phyloP scores from a whole-genome alignment of 1,284 basidiomycete species.

The Coniophora puteana region DNA sequence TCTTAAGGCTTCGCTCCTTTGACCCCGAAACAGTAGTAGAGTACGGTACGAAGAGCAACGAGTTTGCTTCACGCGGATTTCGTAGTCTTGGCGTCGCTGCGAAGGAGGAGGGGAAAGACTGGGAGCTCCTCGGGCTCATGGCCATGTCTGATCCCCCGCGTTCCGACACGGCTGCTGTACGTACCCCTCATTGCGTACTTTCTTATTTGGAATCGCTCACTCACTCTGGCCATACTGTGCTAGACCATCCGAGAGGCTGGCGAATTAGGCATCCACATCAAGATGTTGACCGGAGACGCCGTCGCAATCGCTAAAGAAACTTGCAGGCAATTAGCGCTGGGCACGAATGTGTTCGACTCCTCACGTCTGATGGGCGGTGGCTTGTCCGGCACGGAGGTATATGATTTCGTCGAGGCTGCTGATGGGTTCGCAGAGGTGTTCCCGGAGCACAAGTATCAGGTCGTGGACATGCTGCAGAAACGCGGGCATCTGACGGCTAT shows the following conservation, averaged over 20 bases:
- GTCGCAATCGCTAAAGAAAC: constrained; percentile 55
- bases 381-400: constrained; percentile 48
- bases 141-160: constrained; percentile 49
- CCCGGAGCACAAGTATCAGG: constrained; percentile 41
- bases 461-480: constrained; percentile 49
- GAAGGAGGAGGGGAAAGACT: constrained; percentile 42
- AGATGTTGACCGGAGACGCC: constrained; percentile 58
- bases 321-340: constrained; percentile 33
- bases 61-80: constrained; percentile 48
- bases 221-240: no score
- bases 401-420: constrained; percentile 49
- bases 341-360: constrained; percentile 52
- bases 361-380: constrained; percentile 48
- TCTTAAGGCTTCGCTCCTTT: constrained; percentile 43
- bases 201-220: not conserved
- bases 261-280: constrained; percentile 47
- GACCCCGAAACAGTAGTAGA: constrained; percentile 32
- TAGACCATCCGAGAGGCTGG: constrained; percentile 48
- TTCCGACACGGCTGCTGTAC: constrained; percentile 37
- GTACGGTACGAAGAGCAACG: constrained; percentile 38
- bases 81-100: constrained; percentile 49
- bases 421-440: constrained; percentile 57
- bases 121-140: constrained; percentile 43
- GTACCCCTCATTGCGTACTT: constrained; percentile 1
- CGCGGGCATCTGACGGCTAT: constrained; percentile 52